Percentiles rank a stretch among this genome's conserved stretches.
Conservation (phyloP, 352 stramenopile genomes). For the Pythium brassicae region DNA sequence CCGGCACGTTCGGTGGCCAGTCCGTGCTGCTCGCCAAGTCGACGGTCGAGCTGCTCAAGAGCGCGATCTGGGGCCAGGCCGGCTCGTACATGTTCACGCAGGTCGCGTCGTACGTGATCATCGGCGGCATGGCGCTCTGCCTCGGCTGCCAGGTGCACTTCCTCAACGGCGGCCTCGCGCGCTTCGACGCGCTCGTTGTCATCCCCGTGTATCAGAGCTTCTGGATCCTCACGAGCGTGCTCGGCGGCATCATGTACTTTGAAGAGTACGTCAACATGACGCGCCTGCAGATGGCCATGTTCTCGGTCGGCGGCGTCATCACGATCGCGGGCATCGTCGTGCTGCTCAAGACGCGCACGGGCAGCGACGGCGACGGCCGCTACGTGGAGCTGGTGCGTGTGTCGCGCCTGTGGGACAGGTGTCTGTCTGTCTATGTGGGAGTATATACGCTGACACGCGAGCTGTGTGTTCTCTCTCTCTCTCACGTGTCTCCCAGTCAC, state of each 20-base stretch:
- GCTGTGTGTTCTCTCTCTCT: too few relatives aligned
- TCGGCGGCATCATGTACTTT: slow-evolving; percentile 92
- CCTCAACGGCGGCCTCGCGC: slow-evolving; percentile 84
- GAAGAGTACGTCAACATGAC: slow-evolving; percentile 88
- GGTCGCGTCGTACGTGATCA: slow-evolving; percentile 76
- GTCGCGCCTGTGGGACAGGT: too few relatives aligned
- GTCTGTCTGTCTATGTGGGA: too few relatives aligned
- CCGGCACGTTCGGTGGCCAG: slow-evolving; percentile 87
- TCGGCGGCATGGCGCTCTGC: slow-evolving; percentile 57
- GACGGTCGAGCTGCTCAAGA: slow-evolving; percentile 88
- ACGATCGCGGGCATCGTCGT: slow-evolving; percentile 81
- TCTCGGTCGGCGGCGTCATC: slow-evolving; percentile 64
- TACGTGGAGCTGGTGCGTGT: slow-evolving; percentile 73
- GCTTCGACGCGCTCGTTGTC: slow-evolving; percentile 87
- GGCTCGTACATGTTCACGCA: slow-evolving; percentile 77
- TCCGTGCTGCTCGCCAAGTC: slow-evolving; percentile 88
- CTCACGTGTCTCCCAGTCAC: slow-evolving; percentile 26
- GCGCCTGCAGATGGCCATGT: slow-evolving; percentile 69
- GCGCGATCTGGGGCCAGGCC: slow-evolving; percentile 78
- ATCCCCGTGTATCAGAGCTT: slow-evolving; percentile 91
- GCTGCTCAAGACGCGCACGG: slow-evolving; percentile 57
- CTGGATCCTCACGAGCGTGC: slow-evolving; percentile 87
- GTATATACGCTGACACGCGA: not conserved
- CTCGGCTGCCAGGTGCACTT: slow-evolving; percentile 84
- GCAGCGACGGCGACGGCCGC: slow-evolving; percentile 13